Percentiles rank a stretch among this genome's conserved stretches.
Evolutionary conservation across 441 rosid genomes (phyloP).

Genomic region (Capsella rubella): DNA sequence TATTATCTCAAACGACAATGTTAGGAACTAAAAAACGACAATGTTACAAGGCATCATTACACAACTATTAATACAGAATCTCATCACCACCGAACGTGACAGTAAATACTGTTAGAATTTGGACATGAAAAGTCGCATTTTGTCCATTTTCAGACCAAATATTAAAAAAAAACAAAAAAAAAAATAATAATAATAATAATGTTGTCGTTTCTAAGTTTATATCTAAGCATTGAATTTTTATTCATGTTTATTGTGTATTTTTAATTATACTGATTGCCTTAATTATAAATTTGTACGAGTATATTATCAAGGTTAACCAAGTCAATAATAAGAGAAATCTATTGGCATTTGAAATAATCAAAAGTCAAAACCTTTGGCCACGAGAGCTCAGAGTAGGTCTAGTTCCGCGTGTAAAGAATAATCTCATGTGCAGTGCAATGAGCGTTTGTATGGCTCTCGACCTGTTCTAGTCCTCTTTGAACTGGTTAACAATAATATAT

Average conservation of each 20-base stretch:
- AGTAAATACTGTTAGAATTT: not conserved
- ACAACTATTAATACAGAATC: not conserved
- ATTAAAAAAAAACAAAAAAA: too few relatives aligned
- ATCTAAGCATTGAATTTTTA: not conserved
- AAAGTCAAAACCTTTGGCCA: not conserved
- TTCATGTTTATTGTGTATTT: not conserved
- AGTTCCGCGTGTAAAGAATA: too few relatives aligned
- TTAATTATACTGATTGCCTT: not conserved
- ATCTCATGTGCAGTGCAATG: not conserved
- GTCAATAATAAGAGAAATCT: too few relatives aligned
- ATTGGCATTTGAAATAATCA: not conserved
- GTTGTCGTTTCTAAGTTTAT: not conserved
- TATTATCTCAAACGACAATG: too few relatives aligned
- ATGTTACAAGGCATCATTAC: not conserved
- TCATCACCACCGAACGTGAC: slow-evolving; percentile 26
- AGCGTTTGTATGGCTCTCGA: not conserved
- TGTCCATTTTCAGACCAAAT: slow-evolving; percentile 32
- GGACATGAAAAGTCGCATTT: slow-evolving; percentile 11
- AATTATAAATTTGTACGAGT: too few relatives aligned
- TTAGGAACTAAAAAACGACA: not conserved
- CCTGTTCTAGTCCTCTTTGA: not conserved
- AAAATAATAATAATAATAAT: too few relatives aligned
- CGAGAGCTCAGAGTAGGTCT: too few relatives aligned
- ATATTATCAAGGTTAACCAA: not conserved
- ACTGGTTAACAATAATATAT: not conserved